A percentile compares a stretch with the other conserved stretches of the same genome.
phyloP scores from a whole-genome alignment of 352 stramenopile genomes.

The Globisporangium irregulare region DNA sequence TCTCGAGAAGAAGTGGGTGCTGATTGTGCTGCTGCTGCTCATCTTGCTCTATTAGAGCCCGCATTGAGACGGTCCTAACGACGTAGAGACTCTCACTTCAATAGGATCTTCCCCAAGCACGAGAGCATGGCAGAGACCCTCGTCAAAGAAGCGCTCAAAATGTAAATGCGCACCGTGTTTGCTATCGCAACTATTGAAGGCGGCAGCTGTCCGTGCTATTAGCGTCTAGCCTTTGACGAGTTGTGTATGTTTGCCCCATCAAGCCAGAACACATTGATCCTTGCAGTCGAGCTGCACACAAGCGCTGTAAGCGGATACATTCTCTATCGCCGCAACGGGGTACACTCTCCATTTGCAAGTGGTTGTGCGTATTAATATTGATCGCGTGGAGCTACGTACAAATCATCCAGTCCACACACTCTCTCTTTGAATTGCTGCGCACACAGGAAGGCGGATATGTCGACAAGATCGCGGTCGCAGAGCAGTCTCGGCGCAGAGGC shows the following conservation, averaged over 20 bases:
- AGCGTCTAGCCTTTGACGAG: neutral
- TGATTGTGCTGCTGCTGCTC: neutral
- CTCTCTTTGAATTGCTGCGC: neutral
- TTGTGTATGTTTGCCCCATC: neutral
- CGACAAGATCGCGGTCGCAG: constrained; percentile 44
- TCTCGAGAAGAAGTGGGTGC: constrained; percentile 18
- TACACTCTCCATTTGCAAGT: constrained; percentile 16
- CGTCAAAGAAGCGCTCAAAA: constrained; percentile 16
- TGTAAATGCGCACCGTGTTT: neutral
- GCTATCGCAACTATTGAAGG: neutral
- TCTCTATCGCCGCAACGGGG: constrained; percentile 37
- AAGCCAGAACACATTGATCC: constrained; percentile 38
- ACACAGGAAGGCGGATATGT: constrained; percentile 34
- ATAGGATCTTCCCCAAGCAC: constrained; percentile 18
- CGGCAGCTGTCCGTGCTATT: neutral
- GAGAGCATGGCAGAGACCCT: constrained; percentile 17
- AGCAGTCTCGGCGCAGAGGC: constrained; percentile 26
- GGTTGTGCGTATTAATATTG: neutral
- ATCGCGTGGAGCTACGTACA: neutral
- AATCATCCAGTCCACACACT: neutral
- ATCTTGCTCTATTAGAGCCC: neutral
- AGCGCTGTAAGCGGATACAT: constrained; percentile 37
- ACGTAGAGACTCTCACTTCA: neutral
- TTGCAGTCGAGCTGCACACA: constrained; percentile 25
- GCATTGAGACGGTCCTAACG: neutral